phyloP scores from a whole-genome alignment of 1,284 basidiomycete genomes.

The Ceratobasidium papillatum region DNA sequence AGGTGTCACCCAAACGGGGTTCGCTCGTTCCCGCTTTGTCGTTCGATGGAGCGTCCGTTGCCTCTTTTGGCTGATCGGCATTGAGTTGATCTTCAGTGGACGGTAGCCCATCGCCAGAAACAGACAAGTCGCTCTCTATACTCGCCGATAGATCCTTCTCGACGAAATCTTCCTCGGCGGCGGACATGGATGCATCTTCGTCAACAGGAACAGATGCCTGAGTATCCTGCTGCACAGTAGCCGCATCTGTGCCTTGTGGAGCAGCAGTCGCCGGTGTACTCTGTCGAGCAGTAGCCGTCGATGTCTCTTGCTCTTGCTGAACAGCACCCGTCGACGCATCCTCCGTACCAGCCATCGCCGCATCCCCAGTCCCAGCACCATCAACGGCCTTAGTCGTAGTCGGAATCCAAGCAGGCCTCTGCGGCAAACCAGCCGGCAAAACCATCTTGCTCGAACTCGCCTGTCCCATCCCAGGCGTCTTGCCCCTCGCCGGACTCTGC shows the following conservation, averaged over 20 bases:
- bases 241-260: too few species aligned
- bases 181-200: neutral
- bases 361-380: neutral
- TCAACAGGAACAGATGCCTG: too few species aligned
- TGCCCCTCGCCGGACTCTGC: neutral
- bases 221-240: neutral
- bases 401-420: constrained; percentile 12
- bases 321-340: neutral
- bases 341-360: neutral
- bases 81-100: neutral
- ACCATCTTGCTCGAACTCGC: neutral
- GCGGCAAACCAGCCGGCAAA: constrained; percentile 16
- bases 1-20: neutral
- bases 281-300: too few species aligned
- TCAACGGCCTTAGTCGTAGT: neutral
- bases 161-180: neutral
- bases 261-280: too few species aligned
- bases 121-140: neutral
- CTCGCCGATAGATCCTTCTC: neutral
- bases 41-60: too few species aligned
- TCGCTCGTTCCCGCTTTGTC: neutral
- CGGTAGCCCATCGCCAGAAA: neutral
- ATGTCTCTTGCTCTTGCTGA: too few species aligned
- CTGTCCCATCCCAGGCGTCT: neutral
- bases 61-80: neutral